Conservation (phyloP, 2,329 filamentous ascomycete genomes). For the Paracorniculantispora psalliotae region DNA sequence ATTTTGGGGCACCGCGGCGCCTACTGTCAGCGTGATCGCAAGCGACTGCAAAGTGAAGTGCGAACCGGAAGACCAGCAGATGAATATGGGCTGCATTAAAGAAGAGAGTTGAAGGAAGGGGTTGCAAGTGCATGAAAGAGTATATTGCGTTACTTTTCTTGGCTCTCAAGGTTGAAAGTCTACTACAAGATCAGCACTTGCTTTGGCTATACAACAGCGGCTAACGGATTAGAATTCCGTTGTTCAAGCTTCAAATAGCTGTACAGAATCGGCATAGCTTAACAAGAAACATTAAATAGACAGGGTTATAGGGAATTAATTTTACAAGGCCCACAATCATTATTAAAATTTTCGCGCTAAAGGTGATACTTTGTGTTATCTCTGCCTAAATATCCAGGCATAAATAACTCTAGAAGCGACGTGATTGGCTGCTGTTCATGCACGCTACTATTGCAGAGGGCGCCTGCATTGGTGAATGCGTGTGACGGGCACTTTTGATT, state of each 20-base stretch:
- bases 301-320: neutral
- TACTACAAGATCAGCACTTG: neutral
- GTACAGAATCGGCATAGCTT: neutral
- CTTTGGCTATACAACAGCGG: neutral
- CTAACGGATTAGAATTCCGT: neutral
- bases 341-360: neutral
- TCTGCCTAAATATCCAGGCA: neutral
- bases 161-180: neutral
- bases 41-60: neutral
- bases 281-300: neutral
- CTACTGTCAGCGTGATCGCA: neutral
- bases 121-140: neutral
- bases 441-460: neutral
- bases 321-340: neutral
- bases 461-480: neutral
- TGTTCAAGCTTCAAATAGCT: neutral
- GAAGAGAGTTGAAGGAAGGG: too few relatives aligned
- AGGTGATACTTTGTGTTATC: neutral
- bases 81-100: neutral
- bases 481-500: neutral
- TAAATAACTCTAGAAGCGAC: neutral
- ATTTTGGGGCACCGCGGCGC: conserved; percentile 4
- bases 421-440: neutral
- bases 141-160: neutral
- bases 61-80: neutral